Evolutionary conservation across 306 rosid genomes (phyloP).

Genomic region (Bauhinia variegata): DNA sequence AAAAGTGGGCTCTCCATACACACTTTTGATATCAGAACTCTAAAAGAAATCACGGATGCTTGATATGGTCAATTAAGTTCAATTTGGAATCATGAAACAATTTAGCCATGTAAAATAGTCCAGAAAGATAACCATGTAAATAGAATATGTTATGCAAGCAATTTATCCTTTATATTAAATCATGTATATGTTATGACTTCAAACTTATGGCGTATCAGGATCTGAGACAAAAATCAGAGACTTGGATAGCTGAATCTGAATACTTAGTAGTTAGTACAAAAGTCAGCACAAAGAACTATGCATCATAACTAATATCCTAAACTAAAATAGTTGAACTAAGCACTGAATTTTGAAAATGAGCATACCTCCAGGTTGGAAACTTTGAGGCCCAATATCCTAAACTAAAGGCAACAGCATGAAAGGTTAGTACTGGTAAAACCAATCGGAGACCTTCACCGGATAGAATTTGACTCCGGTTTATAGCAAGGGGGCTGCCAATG

Average conservation of each 20-base stretch:
- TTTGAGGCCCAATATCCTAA: slow-evolving; percentile 86
- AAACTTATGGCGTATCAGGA: slow-evolving; percentile 6
- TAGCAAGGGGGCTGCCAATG: slow-evolving; percentile 96
- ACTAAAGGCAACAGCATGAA: slow-evolving; percentile 78
- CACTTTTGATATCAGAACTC: slow-evolving; percentile 18
- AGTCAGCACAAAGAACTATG: background rate
- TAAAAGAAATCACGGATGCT: slow-evolving; percentile 13
- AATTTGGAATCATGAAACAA: background rate
- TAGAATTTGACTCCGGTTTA: slow-evolving; percentile 74
- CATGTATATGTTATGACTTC: background rate
- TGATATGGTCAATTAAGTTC: slow-evolving; percentile 15
- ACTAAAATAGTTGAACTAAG: too few relatives aligned
- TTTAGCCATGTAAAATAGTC: background rate
- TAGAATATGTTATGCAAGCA: slow-evolving; percentile 15
- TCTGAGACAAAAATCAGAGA: slow-evolving; percentile 13
- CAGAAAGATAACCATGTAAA: background rate
- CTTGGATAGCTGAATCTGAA: background rate
- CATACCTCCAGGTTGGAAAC: slow-evolving; percentile 74
- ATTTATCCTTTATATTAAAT: slow-evolving; percentile 11
- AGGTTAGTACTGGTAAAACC: slow-evolving; percentile 71
- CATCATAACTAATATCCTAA: background rate
- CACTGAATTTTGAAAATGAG: slow-evolving; percentile 13
- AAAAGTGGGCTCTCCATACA: slow-evolving; percentile 1
- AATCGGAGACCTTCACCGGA: slow-evolving; percentile 75
- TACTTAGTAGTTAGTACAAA: background rate